Percentiles rank a stretch among this genome's conserved stretches.
Evolutionary conservation across 805 yeast genomes (phyloP).

Genomic region (Metschnikowia amazonensis): DNA sequence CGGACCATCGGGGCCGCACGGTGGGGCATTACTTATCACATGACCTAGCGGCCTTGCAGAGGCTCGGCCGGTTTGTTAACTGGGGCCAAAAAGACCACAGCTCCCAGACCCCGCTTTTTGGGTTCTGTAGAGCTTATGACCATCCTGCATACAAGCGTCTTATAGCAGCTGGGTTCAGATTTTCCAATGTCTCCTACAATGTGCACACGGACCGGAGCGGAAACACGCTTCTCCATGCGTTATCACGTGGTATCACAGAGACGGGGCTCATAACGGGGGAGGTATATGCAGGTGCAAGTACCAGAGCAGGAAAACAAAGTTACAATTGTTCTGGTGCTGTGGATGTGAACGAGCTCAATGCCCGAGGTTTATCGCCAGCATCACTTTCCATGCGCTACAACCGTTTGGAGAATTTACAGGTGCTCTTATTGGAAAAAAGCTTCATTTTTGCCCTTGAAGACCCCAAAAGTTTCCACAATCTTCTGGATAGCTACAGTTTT

Average conservation of each 20-base stretch:
- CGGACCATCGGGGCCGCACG: slow-evolving; percentile 54
- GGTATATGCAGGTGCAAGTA: too few species aligned
- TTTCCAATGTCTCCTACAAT: slow-evolving; percentile 46
- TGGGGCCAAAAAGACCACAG: slow-evolving; percentile 67
- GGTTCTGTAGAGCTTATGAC: slow-evolving; percentile 77
- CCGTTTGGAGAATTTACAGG: slow-evolving; percentile 54
- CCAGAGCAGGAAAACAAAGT: too few species aligned
- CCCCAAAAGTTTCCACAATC: slow-evolving; percentile 30
- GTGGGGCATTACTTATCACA: slow-evolving; percentile 74
- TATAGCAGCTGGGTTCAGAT: slow-evolving; percentile 42
- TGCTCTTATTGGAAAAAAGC: slow-evolving; percentile 47
- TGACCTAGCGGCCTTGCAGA: slow-evolving; percentile 45
- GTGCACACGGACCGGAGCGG: slow-evolving; percentile 73
- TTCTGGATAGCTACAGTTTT: slow-evolving; percentile 36
- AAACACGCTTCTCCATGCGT: slow-evolving; percentile 72
- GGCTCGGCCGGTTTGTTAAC: slow-evolving; percentile 56
- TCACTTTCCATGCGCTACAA: slow-evolving; percentile 68
- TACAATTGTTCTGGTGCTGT: too few species aligned
- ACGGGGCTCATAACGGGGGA: too few species aligned
- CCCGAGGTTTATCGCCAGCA: slow-evolving; percentile 61
- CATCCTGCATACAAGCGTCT: slow-evolving; percentile 56
- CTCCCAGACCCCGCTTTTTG: slow-evolving; percentile 75
- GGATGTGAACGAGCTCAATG: slow-evolving; percentile 57
- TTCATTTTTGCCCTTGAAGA: slow-evolving; percentile 38
- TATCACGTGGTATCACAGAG: slow-evolving; percentile 46